Base-by-base conservation (phyloP, 495 filamentous ascomycete genomes). In the Tuber magnatum region DNA sequence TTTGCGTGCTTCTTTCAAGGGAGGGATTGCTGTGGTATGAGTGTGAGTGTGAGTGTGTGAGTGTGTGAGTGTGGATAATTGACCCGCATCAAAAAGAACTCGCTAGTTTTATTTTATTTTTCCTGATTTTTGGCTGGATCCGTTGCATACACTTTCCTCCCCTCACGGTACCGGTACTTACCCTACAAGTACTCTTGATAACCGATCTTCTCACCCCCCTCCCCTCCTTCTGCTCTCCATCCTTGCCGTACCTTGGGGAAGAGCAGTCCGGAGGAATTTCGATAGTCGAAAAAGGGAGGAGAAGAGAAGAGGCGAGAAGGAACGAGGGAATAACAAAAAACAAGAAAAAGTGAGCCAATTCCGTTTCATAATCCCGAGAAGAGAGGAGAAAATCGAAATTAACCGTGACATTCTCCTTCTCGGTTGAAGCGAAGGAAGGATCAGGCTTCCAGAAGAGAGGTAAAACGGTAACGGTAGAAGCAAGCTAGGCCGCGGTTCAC, bases 401-500 rank as follows among this genome's bases (percentile, higher is more conserved):
- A 65, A 65, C 56, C 56, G 56, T 65, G 56, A 12, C 10, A 65
- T 20, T 65, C 32, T 65, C n/a, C 6, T 14, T 32, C 51, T 65
- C 14, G 56, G 56, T 65, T 18, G 56, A 65, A 65, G 56, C 56
- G 56, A 65, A 65, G 28, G 56, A 65, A 65, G 56, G 56, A 65
- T 65, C 56, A 65, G 56, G 56, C 56, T 65, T 65, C 56, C 56
- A 65, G 56, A 65, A 65, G 56, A 65, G 56, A 65, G 28, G 56
- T 65, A 28, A 65, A 65, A 65, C 56, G 56, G 56, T 65, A 65
- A 65, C 56, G 56, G 56, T 65, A 8, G 56, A 61, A 32, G 12
- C 56, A 65, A 65, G 28, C 56, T 65, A 65, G 56, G 56, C 56
- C 56, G 56, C 28, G 28, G 56, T 12, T 65, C 56, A 65, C 56